These are phyloP conservation scores for Primulina tabacum DNA, from an alignment of 257 asterid genomes.

Conservation along the genomic window DNA sequence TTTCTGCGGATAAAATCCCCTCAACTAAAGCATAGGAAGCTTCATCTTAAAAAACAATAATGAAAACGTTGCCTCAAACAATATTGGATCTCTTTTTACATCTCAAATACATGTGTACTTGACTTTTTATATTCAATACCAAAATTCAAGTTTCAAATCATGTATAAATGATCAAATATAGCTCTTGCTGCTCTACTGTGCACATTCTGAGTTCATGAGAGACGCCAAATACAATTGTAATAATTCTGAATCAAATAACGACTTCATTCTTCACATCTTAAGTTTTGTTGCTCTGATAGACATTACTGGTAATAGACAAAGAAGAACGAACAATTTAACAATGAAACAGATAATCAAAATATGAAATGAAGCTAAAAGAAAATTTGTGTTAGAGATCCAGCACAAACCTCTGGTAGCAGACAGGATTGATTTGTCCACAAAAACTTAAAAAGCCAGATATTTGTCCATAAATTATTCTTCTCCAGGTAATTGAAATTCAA, in stretches of 20 bases:
- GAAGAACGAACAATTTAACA: constrained; percentile 2
- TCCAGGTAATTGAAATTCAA: constrained; percentile 79
- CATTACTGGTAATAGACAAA: constrained; percentile 9
- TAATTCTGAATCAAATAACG: background rate
- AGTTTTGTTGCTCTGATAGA: constrained; percentile 9
- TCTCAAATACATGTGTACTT: constrained; percentile 15
- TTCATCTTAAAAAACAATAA: background rate
- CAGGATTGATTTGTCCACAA: background rate
- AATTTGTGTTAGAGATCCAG: constrained; percentile 5
- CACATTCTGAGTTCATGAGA: background rate
- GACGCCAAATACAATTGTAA: background rate
- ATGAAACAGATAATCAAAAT: background rate
- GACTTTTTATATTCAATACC: background rate
- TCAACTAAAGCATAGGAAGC: background rate
- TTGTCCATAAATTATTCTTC: constrained; percentile 44
- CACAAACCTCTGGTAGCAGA: constrained; percentile 29
- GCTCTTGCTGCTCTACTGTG: constrained; percentile 7
- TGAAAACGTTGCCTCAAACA: constrained; percentile 5
- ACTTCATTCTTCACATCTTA: constrained; percentile 10
- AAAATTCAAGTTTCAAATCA: background rate
- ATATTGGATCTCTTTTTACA: background rate
- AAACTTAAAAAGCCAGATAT: constrained; percentile 21
- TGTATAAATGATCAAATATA: background rate
- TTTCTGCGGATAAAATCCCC: background rate
- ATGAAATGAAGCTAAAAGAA: background rate